Conservation (phyloP, 208 protist species). For the Leishmania lainsoni region DNA sequence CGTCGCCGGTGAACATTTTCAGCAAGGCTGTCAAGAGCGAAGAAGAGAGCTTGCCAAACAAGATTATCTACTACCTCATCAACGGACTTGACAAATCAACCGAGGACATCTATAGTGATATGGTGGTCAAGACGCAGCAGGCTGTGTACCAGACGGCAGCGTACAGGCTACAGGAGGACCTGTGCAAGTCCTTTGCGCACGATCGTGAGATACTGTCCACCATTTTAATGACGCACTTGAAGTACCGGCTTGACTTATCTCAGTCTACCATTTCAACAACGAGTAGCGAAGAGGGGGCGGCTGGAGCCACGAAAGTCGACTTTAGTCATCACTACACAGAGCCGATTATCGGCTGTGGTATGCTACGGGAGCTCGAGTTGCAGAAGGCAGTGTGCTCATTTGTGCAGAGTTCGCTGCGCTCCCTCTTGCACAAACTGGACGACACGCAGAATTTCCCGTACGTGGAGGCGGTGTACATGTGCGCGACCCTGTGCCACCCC, state of each 20-base stretch:
- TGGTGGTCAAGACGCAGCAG: slow-evolving; percentile 55
- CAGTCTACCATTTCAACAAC: slow-evolving; percentile 12
- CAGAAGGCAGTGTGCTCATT: slow-evolving; percentile 81
- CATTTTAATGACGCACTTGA: slow-evolving; percentile 50
- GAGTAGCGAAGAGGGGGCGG: slow-evolving; percentile 14
- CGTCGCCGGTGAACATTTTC: slow-evolving; percentile 42
- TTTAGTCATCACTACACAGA: slow-evolving; percentile 70
- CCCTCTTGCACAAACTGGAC: slow-evolving; percentile 40
- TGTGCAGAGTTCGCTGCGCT: slow-evolving; percentile 62
- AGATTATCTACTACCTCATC: slow-evolving; percentile 76
- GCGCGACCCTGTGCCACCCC: slow-evolving; percentile 83
- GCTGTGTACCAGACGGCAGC: slow-evolving; percentile 54
- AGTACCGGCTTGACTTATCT: slow-evolving; percentile 31
- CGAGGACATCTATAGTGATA: slow-evolving; percentile 34
- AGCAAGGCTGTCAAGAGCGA: slow-evolving; percentile 36
- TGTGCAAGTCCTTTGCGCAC: slow-evolving; percentile 51
- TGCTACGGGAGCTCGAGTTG: slow-evolving; percentile 73
- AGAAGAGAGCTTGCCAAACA: slow-evolving; percentile 49
- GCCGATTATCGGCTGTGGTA: slow-evolving; percentile 76
- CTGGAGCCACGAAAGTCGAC: slow-evolving; percentile 11
- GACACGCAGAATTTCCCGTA: slow-evolving; percentile 37
- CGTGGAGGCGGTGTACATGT: slow-evolving; percentile 54
- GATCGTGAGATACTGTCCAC: slow-evolving; percentile 47
- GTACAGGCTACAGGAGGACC: slow-evolving; percentile 66
- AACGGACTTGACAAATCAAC: slow-evolving; percentile 43